Evolutionary conservation across 352 stramenopile species (phyloP), one percentile per base, ranked within the genome.

Genomic region (Phytophthora multivora): DNA sequence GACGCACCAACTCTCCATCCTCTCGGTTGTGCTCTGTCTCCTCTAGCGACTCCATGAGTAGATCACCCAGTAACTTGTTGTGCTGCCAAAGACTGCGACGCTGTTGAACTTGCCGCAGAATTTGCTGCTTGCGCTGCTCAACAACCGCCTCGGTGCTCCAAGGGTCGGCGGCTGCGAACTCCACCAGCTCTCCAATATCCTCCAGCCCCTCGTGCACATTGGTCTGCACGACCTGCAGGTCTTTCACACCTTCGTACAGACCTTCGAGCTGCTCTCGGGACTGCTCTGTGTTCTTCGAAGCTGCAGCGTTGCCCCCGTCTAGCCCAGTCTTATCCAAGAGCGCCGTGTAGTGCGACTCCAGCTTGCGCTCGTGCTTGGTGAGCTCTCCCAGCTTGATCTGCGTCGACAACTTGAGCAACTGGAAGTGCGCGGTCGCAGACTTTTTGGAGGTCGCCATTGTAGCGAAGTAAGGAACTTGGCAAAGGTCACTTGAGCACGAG

Each of bases 371-470:
- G 51, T 85, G 66, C 42, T 75, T 75, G 26, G 67, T 70, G 19
- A 85, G 67, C 30, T 85, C 76, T 15, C 63, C 46, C 33, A 85
- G 55, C 70, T 85, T 85, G 60, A 82, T 73, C 43, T 80, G 63
- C 15, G 76, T 84, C 51, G 72, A 78, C 46, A 70, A 38, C 57
- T 72, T 73, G 39, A 84, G 63, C 39, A 84, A 63, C 11, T 81
- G 66, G 39, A 79, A 79, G n/a, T 75, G 70, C 19, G 66, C 63
- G 5, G 48, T 21, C 8, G 62, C 35, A 8, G 61, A 13, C n/a
- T 69, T 69, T 33, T 63, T 48, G 5, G 48, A 48, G 1, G 15
- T 28, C 12, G 54, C 11, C 53, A 69, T 69, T 36, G 39, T 15
- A 42, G 7, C 11, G 15, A 16, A 12, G 16, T 33, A 26, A 39